These are phyloP conservation scores for Phytophthora fragariaefolia DNA, from an alignment of 352 stramenopile species.

Conservation along the genomic window DNA sequence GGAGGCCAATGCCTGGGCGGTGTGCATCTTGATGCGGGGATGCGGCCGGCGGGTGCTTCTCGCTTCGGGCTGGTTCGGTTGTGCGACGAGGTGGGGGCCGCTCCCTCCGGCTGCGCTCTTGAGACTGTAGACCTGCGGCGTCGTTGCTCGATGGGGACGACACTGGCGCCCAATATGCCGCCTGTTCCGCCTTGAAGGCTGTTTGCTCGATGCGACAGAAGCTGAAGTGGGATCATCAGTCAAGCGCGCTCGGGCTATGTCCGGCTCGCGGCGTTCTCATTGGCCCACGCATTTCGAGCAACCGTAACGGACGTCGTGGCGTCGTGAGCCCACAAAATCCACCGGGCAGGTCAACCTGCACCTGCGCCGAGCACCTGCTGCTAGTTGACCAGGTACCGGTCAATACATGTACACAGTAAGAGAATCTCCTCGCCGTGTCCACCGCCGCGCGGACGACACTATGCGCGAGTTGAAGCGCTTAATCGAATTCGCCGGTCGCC, in stretches of 20 bases:
- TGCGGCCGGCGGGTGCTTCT: background rate
- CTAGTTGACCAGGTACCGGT: constrained; percentile 1
- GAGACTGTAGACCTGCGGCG: constrained; percentile 16
- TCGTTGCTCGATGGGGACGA: constrained; percentile 15
- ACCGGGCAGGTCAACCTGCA: background rate
- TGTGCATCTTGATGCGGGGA: constrained; percentile 53
- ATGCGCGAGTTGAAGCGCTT: constrained; percentile 4
- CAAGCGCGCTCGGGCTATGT: constrained; percentile 15
- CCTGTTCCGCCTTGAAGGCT: constrained; percentile 25
- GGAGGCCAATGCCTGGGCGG: constrained; percentile 62
- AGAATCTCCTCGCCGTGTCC: constrained; percentile 19
- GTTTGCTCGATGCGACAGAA: constrained; percentile 28
- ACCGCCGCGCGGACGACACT: constrained; percentile 1
- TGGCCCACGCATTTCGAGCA: constrained; percentile 20
- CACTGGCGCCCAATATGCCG: constrained; percentile 25
- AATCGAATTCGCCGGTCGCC: constrained; percentile 22
- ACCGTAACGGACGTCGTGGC: constrained; percentile 24
- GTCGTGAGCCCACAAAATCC: constrained; percentile 31
- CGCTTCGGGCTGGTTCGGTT: constrained; percentile 26
- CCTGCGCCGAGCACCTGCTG: background rate
- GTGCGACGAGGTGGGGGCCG: constrained; percentile 19
- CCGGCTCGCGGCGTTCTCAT: background rate
- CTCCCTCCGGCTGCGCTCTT: constrained; percentile 7
- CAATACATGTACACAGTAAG: too few relatives aligned
- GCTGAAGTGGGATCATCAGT: constrained; percentile 24